Base-by-base conservation (phyloP, 1,284 basidiomycete genomes). In the Malassezia caprae region DNA sequence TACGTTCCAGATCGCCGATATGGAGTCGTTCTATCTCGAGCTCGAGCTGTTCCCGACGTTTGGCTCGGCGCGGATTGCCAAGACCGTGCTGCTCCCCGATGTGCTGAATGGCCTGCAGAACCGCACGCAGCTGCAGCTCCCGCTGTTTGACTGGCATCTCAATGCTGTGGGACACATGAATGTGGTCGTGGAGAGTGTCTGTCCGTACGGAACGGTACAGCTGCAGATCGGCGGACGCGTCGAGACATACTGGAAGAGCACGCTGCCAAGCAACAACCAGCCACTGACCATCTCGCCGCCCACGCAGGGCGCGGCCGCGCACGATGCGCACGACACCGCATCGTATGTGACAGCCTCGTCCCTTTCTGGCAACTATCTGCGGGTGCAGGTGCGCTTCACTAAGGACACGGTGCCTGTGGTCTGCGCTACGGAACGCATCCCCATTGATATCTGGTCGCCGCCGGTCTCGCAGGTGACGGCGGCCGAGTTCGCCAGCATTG, bases 41-140 rank as follows among this genome's bases (percentile, higher is more conserved):
- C 88, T 96, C 73, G 96, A 93, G 35, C 79, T 98, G 24, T 96
- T 93, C 78, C 94, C 94, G 8, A 96, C 89, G 59, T 98, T 98
- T 76, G 94, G 94, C n/a, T 91, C 89, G 28, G 93, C 90, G 76
- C 88, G 91, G 31, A 89, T 99, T 60, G 94, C 93, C 26, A 84
- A 91, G 61, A 91, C 90, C 15, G 84, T 91, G 41, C 87, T 89
- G 23, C 79, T 91, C 28, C 85, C 91, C 3, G 83, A 83, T 2
- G 79, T 86, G 46, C 84, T 87, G 64, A 82, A 83, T 13, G 59
- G 60, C 8, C 65, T 72, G 58, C 63, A 65, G 27, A 66, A 67
- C 48, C 64, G 71, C 24, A 69, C 65, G 45, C 56, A 58, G 6
- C 64, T 74, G 48, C 63, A 66, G 2, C 53, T 74, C 41, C 90